Evolutionary conservation across 2,329 filamentous ascomycete genomes (phyloP).

Genomic region (Colletotrichum simmondsii): DNA sequence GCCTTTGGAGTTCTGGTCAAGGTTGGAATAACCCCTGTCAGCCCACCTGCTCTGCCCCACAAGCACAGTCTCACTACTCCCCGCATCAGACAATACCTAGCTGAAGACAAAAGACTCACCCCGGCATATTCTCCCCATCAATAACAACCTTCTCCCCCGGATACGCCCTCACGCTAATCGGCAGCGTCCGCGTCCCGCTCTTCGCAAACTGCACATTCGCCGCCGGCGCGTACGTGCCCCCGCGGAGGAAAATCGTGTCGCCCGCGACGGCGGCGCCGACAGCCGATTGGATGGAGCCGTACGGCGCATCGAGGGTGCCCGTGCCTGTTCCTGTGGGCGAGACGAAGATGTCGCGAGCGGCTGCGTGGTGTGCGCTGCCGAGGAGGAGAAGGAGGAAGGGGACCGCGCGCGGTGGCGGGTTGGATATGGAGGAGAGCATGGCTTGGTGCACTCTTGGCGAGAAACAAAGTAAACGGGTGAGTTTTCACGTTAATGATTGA

Average conservation of each 20-base stretch:
- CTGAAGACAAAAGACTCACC: constrained; percentile 15
- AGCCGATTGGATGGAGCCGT: constrained; percentile 54
- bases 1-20: constrained; percentile 48
- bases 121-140: constrained; percentile 54
- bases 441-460: too few relatives aligned
- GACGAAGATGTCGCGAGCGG: constrained; percentile 48
- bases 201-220: constrained; percentile 56
- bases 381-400: neutral
- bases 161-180: constrained; percentile 53
- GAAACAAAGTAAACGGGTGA: too few relatives aligned
- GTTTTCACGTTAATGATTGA: neutral
- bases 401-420: neutral
- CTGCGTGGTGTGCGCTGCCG: neutral
- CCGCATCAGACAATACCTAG: too few relatives aligned
- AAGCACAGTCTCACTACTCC: too few relatives aligned
- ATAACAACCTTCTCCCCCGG: constrained; percentile 53
- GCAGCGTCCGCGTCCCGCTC: constrained; percentile 49
- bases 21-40: neutral
- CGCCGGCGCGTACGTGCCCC: constrained; percentile 53
- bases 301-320: constrained; percentile 49
- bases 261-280: constrained; percentile 53
- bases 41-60: too few relatives aligned
- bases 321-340: constrained; percentile 50
- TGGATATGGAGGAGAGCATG: neutral
- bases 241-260: constrained; percentile 53